Evolutionary conservation across 2,329 filamentous ascomycete genomes (phyloP), one percentile per base, ranked within the genome.

Genomic region (Aspergillus luchuensis): DNA sequence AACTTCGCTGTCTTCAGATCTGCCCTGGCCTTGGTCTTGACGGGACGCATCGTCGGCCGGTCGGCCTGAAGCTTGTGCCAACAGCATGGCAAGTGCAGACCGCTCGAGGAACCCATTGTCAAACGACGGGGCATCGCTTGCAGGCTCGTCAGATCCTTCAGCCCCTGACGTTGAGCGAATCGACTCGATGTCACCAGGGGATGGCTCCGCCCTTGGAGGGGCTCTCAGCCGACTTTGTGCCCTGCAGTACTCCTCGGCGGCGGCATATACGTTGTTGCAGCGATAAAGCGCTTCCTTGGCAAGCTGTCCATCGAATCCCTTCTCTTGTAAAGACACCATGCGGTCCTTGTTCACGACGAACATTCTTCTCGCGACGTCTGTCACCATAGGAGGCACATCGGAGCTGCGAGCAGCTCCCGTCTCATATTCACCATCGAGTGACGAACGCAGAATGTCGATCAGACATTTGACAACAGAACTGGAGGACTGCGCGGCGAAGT

Each of bases 281-380:
- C 94, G 87, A 74, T 91, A 97, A 0, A 95, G 79, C 30, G 91
- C 92, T 76, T 98, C 94, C 33, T 85, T 83, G 6, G 85, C 89
- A 56, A 97, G 80, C 11, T 86, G 85, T 47, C 84, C 79, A 19
- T 87, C 81, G 60, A 80, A 86, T 1, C 82, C 82, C 57, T 80
- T 79, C 8, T 82, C 80, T 28, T 76, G 71, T 13, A 81, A 66
- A 8, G 70, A 63, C 21, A 73, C 76, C 17, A 87, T 70, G 28
- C 78, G 79, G 0, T 85, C 82, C 11, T 69, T 69, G 60, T 80
- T 82, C 25, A 85, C 74, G 47, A 80, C 79, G 72, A 87, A 88
- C 17, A 79, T 78, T 63, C 81, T 85, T 55, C 78, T 78, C 38
- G 78, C 70, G 5, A 79, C 74, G 41, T 81, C 78, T 33, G 76